Base-by-base conservation (phyloP, 1,284 basidiomycete species). In the Pascua sp. region DNA sequence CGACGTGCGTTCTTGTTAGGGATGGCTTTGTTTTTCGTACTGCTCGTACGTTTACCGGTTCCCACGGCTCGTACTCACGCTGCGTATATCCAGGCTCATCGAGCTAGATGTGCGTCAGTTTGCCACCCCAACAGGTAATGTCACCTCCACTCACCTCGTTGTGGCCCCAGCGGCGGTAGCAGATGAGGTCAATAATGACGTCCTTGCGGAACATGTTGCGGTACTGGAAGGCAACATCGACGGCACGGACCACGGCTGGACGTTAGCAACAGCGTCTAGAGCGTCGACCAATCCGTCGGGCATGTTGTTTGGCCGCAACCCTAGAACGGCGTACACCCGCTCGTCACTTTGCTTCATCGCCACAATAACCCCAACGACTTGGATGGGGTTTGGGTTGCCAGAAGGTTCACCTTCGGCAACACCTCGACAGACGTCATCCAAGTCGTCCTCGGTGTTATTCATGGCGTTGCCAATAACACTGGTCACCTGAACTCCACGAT, bases 21-120 rank as follows among this genome's bases (percentile, higher is more conserved):
- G 12, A 4, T 17, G 32, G 5, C 8, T 13, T 5, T 32, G 3
- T 32, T 7, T 32, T 3, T 32, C 24, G 24, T 32, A 32, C 24
- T 32, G 4, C 24, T 32, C 24, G 24, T 32, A 32, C 24, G 24
- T 32, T 32, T 32, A 8, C 13, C 3, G 38, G 12, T 11, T 18
- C 36, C 38, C 24, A 32, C 24, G 24, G 24, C 4, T 32, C 24
- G 7, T 24, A 42, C 67, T 58, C 49, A 67, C 67, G 91, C 69
- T 90, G 88, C 0, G 94, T 96, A 74, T 92, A 91, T 15, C 86
- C 85, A 0, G 94, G 93, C 64, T 93, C 84, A 69, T 95, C 91
- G 39, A 94, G 83, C 76, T 56, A 32, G 38, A 2, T 16, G 18
- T 17, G 13, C 49, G 53, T 47, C 17, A 47, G 53, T n/a, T 2